Evolutionary conservation across 2,329 filamentous ascomycete species (phyloP), one percentile per base, ranked within the genome.

Genomic region (Verticillium klebahnii): DNA sequence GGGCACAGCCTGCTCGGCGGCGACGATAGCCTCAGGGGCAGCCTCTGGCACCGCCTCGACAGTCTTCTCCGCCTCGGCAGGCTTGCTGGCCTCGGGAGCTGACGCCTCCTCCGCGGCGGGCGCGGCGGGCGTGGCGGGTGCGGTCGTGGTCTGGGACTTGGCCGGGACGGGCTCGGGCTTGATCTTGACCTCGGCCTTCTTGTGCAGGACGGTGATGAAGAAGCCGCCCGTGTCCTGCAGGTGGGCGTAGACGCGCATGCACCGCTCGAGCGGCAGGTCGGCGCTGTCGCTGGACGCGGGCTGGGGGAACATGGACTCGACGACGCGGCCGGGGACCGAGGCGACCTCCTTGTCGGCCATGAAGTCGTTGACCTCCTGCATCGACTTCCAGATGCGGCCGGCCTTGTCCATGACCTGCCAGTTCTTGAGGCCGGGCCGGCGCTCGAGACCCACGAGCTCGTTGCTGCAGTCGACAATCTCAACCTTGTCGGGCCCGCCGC

Each of bases 201-300:
- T 99, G 80, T 97, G 91, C 19, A 99, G 78, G 0, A 97, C 93
- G 0, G 93, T 90, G 72, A 99, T 97, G 79, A 99, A 99, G 82
- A 99, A 99, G 25, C 90, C 94, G 61, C 95, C 95, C 3, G 95
- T 99, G 70, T 99, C 93, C 76, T 99, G 95, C 72, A 93, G 84
- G 75, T 99, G 95, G 37, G 93, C 91, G 74, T 98, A 99, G 7
- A 99, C 88, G 65, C 95, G 86, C 84, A 98, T 93, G 76, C 94
- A 97, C 63, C 90, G 86, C 70, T 97, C 91, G 19, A 98, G 83
- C 17, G 93, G 93, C 29, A 97, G 82, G 76, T 84, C 71, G 75
- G 85, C 80, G 60, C 83, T 85, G 32, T 80, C 78, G 45, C 78
- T 76, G 17, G 76, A 78, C 62, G 81, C 80, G 0, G 85, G 82